These are phyloP conservation scores for Aegilops tauschii DNA, from an alignment of 176 grass and related monocot species.

Conservation along the genomic window DNA sequence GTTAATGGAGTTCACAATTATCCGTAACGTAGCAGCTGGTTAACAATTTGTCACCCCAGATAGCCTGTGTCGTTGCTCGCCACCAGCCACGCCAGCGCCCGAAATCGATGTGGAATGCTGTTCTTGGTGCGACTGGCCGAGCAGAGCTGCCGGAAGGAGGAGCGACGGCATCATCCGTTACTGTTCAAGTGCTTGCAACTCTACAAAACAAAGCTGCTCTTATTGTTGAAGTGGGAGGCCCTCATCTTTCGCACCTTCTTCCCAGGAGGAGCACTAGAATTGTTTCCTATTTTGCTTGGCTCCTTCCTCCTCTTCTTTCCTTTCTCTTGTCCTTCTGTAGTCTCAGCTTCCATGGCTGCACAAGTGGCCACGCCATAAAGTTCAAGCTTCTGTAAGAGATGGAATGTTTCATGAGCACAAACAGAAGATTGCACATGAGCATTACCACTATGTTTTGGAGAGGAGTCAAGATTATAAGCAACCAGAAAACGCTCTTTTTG, in stretches of 20 bases:
- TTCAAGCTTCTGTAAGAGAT: not conserved
- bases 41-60: too few species aligned
- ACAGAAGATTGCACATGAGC: not conserved
- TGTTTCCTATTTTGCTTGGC: conserved; percentile 35
- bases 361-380: not conserved
- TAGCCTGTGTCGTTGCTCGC: not conserved
- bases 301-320: conserved; percentile 19
- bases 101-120: too few species aligned
- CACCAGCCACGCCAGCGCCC: too few species aligned
- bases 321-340: not conserved
- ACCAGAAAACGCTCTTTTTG: conserved; percentile 29
- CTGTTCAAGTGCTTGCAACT: not conserved
- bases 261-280: conserved; percentile 27
- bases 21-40: too few species aligned
- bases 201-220: conserved; percentile 43
- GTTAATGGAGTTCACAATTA: too few species aligned
- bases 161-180: not conserved
- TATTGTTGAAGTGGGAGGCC: conserved; percentile 27
- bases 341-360: conserved; percentile 42
- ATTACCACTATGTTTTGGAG: conserved; percentile 38
- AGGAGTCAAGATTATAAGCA: not conserved
- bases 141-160: too few species aligned
- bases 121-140: too few species aligned
- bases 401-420: not conserved
- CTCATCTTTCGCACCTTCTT: conserved; percentile 7